Evolutionary conservation across 805 yeast species (phyloP), one percentile per base, ranked within the genome.

Genomic region (Alloascoidea africana): DNA sequence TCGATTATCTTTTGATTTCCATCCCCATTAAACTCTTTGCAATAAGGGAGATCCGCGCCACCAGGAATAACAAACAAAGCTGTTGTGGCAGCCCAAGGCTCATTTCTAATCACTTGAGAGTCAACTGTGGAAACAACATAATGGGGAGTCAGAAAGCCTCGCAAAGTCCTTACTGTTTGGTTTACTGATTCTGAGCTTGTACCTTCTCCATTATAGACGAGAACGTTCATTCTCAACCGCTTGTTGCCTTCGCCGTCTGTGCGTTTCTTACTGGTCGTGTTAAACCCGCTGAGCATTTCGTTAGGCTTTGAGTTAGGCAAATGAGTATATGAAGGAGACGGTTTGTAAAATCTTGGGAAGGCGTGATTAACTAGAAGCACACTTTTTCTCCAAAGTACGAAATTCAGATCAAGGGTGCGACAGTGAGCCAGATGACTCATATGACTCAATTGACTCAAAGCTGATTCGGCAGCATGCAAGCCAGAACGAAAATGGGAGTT

Each of bases 11-110:
- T 60, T 5, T 58, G 48, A 48, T 78, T 82, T 0, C 86, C 84
- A 1, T 56, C 58, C 1, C 94, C 89, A 49, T 79, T 76, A 44
- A 93, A 66, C 3, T 68, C 71, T 38, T 66, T 62, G 44, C 94
- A 83, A 46, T 78, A 73, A 0, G 96, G 96, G 37, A 85, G 59
- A 53, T 91, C 98, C 1, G 97, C 96, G 4, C 99, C 99, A 3
- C 98, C 99, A 0, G 98, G 99, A 17, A 91, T 55, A 1, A 86
- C 94, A 33, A 91, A 52, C 44, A 83, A 60, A 0, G 93, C 62
- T 0, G 96, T 82, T 49, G 82, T 82, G 4, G 70, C 49, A 44
- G 68, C 67, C 99, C 98, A 91, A 0, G 98, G 96, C 49, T 91
- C 96, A 16, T 72, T 67, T 37, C 68, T 56, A 14, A 91, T 51